These are phyloP conservation scores for Cryoendolithus antarcticus DNA, from an alignment of 2,329 filamentous ascomycete genomes.

Conservation along the genomic window DNA sequence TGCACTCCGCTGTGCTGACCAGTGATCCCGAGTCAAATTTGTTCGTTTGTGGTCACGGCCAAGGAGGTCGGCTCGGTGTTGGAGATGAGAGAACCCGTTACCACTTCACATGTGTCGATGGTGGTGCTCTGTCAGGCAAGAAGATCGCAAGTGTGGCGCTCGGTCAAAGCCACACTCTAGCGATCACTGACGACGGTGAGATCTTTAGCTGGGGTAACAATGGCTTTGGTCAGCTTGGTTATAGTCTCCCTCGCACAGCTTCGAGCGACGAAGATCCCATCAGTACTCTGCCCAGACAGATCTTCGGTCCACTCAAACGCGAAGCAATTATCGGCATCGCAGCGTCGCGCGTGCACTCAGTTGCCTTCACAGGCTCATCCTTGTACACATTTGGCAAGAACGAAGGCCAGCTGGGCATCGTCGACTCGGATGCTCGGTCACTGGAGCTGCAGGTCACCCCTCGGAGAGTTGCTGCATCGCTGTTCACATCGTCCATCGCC, in stretches of 20 bases:
- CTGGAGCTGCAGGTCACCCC: slow-evolving; percentile 72
- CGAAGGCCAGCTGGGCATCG: slow-evolving; percentile 80
- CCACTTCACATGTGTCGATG: slow-evolving; percentile 69
- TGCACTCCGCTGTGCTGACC: slow-evolving; percentile 82
- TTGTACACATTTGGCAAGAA: slow-evolving; percentile 95
- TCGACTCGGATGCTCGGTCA: slow-evolving; percentile 88
- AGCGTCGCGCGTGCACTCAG: slow-evolving; percentile 83
- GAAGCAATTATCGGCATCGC: slow-evolving; percentile 71
- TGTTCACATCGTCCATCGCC: slow-evolving; percentile 59
- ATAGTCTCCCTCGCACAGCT: slow-evolving; percentile 55
- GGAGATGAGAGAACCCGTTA: slow-evolving; percentile 86
- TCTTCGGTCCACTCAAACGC: slow-evolving; percentile 84
- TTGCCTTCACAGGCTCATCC: slow-evolving; percentile 67
- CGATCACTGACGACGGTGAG: slow-evolving; percentile 73
- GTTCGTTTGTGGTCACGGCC: slow-evolving; percentile 84
- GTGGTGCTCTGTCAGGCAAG: slow-evolving; percentile 58
- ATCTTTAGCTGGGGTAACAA: slow-evolving; percentile 94
- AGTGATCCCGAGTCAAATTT: slow-evolving; percentile 79
- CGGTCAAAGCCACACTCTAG: slow-evolving; percentile 83
- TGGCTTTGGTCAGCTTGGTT: slow-evolving; percentile 73
- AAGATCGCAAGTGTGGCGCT: slow-evolving; percentile 65
- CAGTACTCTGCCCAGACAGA: slow-evolving; percentile 71
- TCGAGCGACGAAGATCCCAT: slow-evolving; percentile 72
- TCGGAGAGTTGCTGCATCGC: slow-evolving; percentile 74
- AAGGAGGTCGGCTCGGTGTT: slow-evolving; percentile 75